Evolutionary conservation across 1,139 yeast species (phyloP).

Genomic region (Geotrichum histeridarum): DNA sequence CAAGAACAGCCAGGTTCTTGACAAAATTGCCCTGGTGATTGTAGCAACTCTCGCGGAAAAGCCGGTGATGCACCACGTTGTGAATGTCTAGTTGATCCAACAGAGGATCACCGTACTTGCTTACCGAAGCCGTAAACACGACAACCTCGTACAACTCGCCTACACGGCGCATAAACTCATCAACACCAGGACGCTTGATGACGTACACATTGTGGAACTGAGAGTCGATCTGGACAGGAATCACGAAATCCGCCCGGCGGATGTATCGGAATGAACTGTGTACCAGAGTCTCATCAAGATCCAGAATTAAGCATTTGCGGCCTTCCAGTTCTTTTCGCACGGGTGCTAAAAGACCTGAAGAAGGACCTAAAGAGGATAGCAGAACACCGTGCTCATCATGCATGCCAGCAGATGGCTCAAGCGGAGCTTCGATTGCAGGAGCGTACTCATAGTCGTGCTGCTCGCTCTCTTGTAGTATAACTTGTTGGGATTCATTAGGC

Average conservation of each 20-base stretch:
- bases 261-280: constrained; percentile 92
- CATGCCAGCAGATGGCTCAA: constrained; percentile 5
- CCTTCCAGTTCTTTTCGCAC: constrained; percentile 43
- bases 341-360: constrained; percentile 54
- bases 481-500: not conserved
- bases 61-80: constrained; percentile 76
- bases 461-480: constrained; percentile 9
- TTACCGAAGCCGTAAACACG: constrained; percentile 92
- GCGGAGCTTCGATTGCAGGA: not conserved
- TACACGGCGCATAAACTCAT: constrained; percentile 76
- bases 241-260: constrained; percentile 89
- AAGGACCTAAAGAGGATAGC: constrained; percentile 14
- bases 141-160: constrained; percentile 91
- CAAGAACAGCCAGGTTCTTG: constrained; percentile 87
- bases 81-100: constrained; percentile 77
- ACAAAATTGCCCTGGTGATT: constrained; percentile 88
- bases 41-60: constrained; percentile 81
- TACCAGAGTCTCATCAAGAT: constrained; percentile 91
- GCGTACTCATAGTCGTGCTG: constrained; percentile 16
- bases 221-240: constrained; percentile 85
- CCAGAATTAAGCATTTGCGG: constrained; percentile 83
- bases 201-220: constrained; percentile 93
- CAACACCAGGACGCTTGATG: constrained; percentile 96
- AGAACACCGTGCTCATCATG: constrained; percentile 11
- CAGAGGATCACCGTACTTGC: constrained; percentile 92